Percentiles rank a stretch among this genome's conserved stretches.
Evolutionary conservation across 768 basidiomycete species (phyloP).

Genomic region (Kwoniella botswanensis): DNA sequence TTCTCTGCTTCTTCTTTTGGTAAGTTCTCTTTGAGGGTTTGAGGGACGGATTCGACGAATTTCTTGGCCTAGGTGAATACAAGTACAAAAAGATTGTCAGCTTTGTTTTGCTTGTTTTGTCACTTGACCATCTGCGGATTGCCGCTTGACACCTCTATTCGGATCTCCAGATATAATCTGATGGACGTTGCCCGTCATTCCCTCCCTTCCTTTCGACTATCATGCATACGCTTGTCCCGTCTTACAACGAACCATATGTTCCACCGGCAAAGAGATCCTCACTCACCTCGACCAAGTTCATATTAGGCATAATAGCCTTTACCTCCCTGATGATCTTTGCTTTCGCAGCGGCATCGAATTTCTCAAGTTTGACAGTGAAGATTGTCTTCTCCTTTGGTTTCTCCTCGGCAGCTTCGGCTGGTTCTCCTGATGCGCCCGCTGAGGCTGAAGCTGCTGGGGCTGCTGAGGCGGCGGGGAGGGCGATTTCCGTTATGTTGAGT

Average conservation of each 20-base stretch:
- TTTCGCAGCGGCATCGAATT: constrained; percentile 88
- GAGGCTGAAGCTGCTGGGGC: constrained; percentile 53
- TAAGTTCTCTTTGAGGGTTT: constrained; percentile 90
- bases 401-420: constrained; percentile 71
- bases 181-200: background rate
- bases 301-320: constrained; percentile 91
- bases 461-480: constrained; percentile 76
- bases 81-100: background rate
- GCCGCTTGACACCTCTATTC: background rate
- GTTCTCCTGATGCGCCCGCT: constrained; percentile 65
- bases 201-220: background rate
- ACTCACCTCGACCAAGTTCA: constrained; percentile 95
- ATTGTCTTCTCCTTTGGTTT: constrained; percentile 99
- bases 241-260: background rate
- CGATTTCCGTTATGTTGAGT: constrained; percentile 96
- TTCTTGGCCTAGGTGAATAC: constrained; percentile 81
- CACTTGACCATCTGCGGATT: background rate
- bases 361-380: constrained; percentile 92
- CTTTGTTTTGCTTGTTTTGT: background rate
- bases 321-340: constrained; percentile 98
- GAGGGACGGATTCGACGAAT: constrained; percentile 93
- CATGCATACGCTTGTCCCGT: too few relatives aligned
- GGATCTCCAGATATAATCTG: background rate
- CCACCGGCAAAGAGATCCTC: background rate
- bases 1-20: constrained; percentile 98